phyloP scores from a whole-genome alignment of 495 filamentous ascomycete species.

The Penicillium alfredii region DNA sequence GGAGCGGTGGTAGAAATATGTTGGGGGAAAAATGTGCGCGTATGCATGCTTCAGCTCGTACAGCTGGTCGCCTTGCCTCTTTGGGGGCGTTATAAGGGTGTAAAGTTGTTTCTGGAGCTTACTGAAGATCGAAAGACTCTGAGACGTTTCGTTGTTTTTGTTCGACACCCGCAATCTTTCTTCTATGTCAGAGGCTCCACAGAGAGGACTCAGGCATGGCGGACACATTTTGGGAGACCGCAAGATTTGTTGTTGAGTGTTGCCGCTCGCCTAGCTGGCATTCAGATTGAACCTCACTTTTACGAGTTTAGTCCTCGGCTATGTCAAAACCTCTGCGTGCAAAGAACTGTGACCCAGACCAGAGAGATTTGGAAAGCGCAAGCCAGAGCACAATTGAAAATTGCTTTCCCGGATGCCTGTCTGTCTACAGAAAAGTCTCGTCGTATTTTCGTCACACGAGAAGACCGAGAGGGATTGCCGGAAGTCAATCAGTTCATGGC shows the following conservation, averaged over 20 bases:
- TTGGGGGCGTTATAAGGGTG: too few species aligned
- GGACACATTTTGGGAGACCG: not conserved
- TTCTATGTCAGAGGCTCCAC: not conserved
- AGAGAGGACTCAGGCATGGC: not conserved
- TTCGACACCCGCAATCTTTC: not conserved
- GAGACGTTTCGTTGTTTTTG: not conserved
- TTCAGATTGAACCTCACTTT: not conserved
- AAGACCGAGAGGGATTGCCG: not conserved
- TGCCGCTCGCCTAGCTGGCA: not conserved
- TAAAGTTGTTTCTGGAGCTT: too few species aligned
- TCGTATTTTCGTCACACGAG: not conserved
- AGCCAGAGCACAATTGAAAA: not conserved
- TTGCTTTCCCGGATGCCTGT: not conserved
- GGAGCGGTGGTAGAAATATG: constrained; percentile 2
- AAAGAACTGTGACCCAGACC: not conserved
- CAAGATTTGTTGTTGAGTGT: not conserved
- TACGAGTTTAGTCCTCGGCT: not conserved
- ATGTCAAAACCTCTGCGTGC: too few species aligned
- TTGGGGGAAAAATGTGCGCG: constrained; percentile 3
- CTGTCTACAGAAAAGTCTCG: not conserved
- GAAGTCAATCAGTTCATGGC: not conserved
- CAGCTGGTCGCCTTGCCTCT: not conserved
- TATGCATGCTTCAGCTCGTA: not conserved
- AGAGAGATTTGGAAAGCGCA: not conserved
- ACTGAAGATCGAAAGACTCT: too few species aligned